These are phyloP conservation scores for Candida piceae DNA, from an alignment of 805 yeast genomes.

Conservation along the genomic window DNA sequence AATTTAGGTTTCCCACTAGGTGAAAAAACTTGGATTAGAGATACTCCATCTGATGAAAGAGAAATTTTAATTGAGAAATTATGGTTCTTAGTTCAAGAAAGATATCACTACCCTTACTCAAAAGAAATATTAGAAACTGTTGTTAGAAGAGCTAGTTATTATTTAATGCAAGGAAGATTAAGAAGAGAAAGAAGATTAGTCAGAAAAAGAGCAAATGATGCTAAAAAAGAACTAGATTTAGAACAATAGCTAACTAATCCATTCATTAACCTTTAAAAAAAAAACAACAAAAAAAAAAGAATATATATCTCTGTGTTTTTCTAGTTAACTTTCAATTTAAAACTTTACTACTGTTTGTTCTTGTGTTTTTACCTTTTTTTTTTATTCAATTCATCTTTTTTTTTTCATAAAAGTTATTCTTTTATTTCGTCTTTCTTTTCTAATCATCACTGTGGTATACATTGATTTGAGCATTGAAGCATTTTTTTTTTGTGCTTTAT, in stretches of 20 bases:
- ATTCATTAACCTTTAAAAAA: no score
- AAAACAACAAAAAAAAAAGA: no score
- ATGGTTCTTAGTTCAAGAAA: slow-evolving; percentile 38
- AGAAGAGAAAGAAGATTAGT: slow-evolving; percentile 60
- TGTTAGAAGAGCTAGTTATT: slow-evolving; percentile 76
- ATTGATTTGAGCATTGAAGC: no score
- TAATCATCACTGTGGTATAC: no score
- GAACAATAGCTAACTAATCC: background rate
- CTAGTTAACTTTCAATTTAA: no score
- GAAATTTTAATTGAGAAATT: slow-evolving; percentile 43
- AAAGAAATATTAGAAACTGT: slow-evolving; percentile 60
- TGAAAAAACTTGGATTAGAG: slow-evolving; percentile 79
- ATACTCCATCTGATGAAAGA: slow-evolving; percentile 55
- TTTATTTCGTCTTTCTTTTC: no score
- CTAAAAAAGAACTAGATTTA: background rate
- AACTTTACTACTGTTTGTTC: no score
- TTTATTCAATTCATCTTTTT: no score
- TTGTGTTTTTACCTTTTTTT: no score
- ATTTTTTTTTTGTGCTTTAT: no score
- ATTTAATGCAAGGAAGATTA: slow-evolving; percentile 71
- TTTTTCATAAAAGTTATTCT: no score
- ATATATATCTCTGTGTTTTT: no score
- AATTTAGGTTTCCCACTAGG: slow-evolving; percentile 72
- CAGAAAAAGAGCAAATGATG: slow-evolving; percentile 24
- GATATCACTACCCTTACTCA: slow-evolving; percentile 48